Conservation (phyloP, 768 basidiomycete species). For the Pisolithus tinctorius region DNA sequence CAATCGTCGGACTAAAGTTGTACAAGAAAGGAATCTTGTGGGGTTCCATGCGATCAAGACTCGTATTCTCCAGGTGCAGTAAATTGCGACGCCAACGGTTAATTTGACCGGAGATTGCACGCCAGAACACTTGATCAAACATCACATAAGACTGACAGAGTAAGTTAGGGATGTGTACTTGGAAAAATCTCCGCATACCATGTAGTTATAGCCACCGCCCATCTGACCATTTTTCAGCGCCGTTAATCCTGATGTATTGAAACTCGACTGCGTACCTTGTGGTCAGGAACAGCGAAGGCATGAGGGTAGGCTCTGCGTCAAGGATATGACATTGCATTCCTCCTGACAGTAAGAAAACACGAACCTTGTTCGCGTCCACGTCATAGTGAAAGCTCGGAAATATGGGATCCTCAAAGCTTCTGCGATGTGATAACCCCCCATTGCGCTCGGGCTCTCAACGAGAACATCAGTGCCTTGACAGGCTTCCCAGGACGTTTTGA, state of each 20-base stretch:
- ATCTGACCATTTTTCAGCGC: conserved; percentile 45
- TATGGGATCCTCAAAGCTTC: conserved; percentile 92
- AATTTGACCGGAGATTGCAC: conserved; percentile 87
- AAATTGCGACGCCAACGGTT: conserved; percentile 86
- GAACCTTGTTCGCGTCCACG: conserved; percentile 88
- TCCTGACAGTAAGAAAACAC: neutral
- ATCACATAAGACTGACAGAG: conserved; percentile 75
- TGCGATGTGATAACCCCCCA: conserved; percentile 96
- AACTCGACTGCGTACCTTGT: conserved; percentile 51
- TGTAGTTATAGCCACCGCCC: conserved; percentile 97
- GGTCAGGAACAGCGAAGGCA: conserved; percentile 95
- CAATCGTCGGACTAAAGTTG: conserved; percentile 88
- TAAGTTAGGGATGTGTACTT: neutral
- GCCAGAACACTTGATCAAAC: conserved; percentile 98
- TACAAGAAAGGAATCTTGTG: conserved; percentile 98
- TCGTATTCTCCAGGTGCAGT: conserved; percentile 73
- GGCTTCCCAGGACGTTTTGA: conserved; percentile 93
- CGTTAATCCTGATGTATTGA: neutral
- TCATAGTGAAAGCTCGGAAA: conserved; percentile 96
- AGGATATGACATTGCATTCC: neutral
- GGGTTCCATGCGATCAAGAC: conserved; percentile 90
- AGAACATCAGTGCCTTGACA: conserved; percentile 93
- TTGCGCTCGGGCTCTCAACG: conserved; percentile 93
- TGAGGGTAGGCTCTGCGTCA: conserved; percentile 81
- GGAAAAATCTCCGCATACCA: conserved; percentile 47